Conservation (phyloP, 495 filamentous ascomycete genomes). For the Bombardia bombarda region DNA sequence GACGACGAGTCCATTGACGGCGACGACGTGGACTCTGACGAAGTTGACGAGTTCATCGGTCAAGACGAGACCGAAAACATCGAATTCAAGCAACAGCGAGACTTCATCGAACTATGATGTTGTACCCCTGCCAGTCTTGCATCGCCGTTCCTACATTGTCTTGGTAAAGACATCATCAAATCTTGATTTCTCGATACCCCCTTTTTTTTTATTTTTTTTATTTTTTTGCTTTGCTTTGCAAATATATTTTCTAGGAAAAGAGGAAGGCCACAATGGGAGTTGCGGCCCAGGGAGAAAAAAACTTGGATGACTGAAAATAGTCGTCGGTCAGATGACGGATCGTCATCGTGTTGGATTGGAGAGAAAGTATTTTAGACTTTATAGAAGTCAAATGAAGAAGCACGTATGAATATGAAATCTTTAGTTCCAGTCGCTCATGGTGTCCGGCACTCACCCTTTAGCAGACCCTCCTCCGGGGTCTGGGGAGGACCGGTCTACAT, state of each 20-base stretch:
- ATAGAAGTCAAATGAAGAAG: too few species aligned
- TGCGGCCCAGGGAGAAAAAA: neutral
- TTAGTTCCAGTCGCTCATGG: too few species aligned
- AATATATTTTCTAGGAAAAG: neutral
- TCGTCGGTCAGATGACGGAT: neutral
- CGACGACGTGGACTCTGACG: constrained; percentile 86
- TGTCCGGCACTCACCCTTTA: too few species aligned
- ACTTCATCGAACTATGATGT: constrained; percentile 39
- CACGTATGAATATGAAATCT: too few species aligned
- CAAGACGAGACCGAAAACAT: constrained; percentile 30
- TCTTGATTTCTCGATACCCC: neutral
- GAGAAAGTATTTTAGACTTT: neutral
- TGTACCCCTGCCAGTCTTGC: neutral
- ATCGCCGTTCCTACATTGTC: neutral
- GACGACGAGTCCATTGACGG: constrained; percentile 74
- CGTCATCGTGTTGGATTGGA: neutral
- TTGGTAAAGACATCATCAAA: too few species aligned
- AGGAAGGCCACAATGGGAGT: neutral
- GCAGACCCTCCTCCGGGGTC: too few species aligned
- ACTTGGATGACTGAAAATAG: too few species aligned
- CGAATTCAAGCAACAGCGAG: constrained; percentile 35
- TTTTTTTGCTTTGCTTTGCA: constrained; percentile 1
- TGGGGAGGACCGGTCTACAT: too few species aligned
- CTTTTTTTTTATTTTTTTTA: neutral
- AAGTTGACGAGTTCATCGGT: constrained; percentile 63